These are phyloP conservation scores for Thelonectria blattea DNA, from an alignment of 2,329 filamentous ascomycete genomes.

Conservation along the genomic window DNA sequence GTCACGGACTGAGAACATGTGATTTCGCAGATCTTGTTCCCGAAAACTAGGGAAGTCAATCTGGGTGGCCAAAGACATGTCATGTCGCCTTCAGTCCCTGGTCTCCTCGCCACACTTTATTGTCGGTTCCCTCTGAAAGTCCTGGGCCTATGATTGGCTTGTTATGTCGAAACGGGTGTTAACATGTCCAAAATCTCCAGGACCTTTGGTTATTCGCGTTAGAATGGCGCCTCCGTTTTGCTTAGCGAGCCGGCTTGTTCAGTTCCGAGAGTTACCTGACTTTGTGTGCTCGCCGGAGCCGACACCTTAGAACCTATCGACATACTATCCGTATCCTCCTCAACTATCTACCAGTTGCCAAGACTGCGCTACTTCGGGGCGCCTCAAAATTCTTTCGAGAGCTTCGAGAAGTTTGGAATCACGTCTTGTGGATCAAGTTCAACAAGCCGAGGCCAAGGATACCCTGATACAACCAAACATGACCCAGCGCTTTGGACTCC, in stretches of 20 bases:
- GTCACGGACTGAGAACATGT: background rate
- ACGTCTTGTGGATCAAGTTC: too few species aligned
- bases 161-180: background rate
- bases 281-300: background rate
- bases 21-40: background rate
- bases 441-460: too few species aligned
- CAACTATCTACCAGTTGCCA: too few species aligned
- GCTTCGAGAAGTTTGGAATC: too few species aligned
- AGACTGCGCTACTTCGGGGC: too few species aligned
- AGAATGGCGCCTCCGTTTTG: background rate
- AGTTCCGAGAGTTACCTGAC: background rate
- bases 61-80: background rate
- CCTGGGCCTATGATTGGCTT: background rate
- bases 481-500: too few species aligned
- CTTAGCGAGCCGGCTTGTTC: background rate
- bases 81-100: background rate
- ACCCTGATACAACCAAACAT: too few species aligned
- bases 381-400: background rate
- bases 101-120: slow-evolving; percentile 19
- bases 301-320: background rate
- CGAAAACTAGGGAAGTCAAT: background rate
- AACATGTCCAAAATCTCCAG: background rate
- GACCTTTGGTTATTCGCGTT: background rate
- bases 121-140: background rate
- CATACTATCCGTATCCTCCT: too few species aligned